Conservation (phyloP, 2,329 filamentous ascomycete species). For the Exophiala sp. region DNA sequence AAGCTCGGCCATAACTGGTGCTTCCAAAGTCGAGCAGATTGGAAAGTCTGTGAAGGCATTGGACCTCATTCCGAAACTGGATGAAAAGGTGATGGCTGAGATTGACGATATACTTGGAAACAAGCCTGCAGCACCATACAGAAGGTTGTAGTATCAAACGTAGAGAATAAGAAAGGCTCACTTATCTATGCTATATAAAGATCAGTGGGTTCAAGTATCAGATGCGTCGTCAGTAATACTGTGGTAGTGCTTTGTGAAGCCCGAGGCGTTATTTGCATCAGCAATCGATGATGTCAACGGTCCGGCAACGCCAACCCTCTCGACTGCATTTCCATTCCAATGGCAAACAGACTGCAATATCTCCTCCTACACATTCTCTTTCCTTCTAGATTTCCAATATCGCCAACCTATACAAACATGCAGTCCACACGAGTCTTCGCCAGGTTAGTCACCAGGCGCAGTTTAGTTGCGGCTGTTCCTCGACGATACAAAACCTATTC, state of each 20-base stretch:
- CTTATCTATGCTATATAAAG: too few species aligned
- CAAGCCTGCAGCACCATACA: conserved; percentile 1
- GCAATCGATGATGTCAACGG: conserved; percentile 9
- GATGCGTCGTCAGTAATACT: too few species aligned
- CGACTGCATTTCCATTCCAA: not conserved
- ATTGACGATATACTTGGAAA: conserved; percentile 41
- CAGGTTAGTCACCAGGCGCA: conserved; percentile 1
- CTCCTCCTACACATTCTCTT: not conserved
- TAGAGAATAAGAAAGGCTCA: too few species aligned
- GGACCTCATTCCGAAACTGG: conserved; percentile 43
- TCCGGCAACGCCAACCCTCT: not conserved
- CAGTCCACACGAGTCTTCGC: conserved; percentile 16
- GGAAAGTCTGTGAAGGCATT: conserved; percentile 42
- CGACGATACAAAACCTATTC: conserved; percentile 18
- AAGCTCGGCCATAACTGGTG: conserved; percentile 39
- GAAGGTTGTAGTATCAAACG: conserved; percentile 2
- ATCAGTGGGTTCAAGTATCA: too few species aligned
- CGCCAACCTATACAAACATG: conserved; percentile 7
- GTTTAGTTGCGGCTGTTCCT: conserved; percentile 1
- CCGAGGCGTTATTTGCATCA: not conserved
- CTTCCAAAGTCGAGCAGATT: conserved; percentile 41
- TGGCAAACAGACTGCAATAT: not conserved
- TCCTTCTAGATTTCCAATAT: not conserved
- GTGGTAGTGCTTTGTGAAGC: not conserved
- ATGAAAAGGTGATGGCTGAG: conserved; percentile 44